Evolutionary conservation across 139 green algal genomes (phyloP).

Genomic region (Chloropicon primus): DNA sequence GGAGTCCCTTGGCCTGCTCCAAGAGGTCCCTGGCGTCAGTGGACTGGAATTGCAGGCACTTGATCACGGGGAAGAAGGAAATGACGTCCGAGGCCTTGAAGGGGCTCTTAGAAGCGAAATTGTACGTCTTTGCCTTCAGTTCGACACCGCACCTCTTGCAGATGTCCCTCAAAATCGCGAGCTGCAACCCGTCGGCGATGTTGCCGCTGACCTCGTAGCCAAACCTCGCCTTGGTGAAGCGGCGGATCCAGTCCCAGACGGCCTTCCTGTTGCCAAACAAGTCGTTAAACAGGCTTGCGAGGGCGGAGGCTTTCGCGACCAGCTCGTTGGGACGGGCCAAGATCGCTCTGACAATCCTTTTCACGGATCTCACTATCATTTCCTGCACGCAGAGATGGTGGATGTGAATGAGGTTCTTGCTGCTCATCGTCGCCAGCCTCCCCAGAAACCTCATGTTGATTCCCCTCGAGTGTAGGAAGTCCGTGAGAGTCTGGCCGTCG

Average conservation of each 20-base stretch:
- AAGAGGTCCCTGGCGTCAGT: slow-evolving; percentile 10
- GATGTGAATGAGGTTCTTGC: neutral
- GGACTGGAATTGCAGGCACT: neutral
- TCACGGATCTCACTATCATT: neutral
- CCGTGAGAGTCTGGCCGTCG: slow-evolving; percentile 27
- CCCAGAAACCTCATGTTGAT: slow-evolving; percentile 21
- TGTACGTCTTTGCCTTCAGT: slow-evolving; percentile 16
- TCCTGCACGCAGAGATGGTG: neutral
- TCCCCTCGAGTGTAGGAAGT: slow-evolving; percentile 29
- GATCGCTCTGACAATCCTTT: neutral
- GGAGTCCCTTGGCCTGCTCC: slow-evolving; percentile 20
- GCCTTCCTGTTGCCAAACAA: slow-evolving; percentile 15
- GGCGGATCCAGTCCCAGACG: slow-evolving; percentile 20
- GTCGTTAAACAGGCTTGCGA: neutral
- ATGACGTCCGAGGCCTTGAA: slow-evolving; percentile 23
- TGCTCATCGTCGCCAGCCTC: slow-evolving; percentile 11
- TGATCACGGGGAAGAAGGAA: slow-evolving; percentile 21
- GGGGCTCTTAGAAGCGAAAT: slow-evolving; percentile 13
- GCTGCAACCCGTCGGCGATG: slow-evolving; percentile 1
- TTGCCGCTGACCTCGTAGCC: slow-evolving; percentile 1
- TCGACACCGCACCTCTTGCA: slow-evolving; percentile 30
- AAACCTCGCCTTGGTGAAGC: slow-evolving; percentile 10
- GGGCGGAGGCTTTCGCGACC: neutral
- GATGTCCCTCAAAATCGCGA: slow-evolving; percentile 13
- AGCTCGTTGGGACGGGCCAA: neutral